phyloP scores from a whole-genome alignment of 257 asterid species.

The Petrea volubilis region DNA sequence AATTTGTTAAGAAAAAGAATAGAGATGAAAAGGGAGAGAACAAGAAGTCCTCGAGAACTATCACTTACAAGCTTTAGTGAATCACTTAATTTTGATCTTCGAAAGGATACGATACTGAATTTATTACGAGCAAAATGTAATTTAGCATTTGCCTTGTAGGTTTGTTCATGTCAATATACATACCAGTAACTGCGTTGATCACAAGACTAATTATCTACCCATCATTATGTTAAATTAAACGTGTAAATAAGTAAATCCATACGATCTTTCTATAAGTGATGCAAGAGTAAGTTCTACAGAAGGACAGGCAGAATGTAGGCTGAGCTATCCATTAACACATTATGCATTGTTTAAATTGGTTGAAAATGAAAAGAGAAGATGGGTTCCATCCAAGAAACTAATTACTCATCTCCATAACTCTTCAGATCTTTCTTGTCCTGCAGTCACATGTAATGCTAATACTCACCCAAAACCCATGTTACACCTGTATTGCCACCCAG shows the following conservation, averaged over 20 bases:
- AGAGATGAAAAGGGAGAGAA: background rate
- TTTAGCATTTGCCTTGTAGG: background rate
- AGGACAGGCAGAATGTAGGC: background rate
- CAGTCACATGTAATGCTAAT: background rate
- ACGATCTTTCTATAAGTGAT: background rate
- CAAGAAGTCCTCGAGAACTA: background rate
- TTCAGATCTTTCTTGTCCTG: background rate
- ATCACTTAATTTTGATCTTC: background rate
- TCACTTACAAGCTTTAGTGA: background rate
- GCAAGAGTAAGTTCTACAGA: slow-evolving; percentile 3
- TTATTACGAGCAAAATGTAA: background rate
- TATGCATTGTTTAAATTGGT: background rate
- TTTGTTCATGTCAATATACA: background rate
- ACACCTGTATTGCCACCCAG: background rate
- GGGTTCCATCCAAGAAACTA: background rate
- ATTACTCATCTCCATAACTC: background rate
- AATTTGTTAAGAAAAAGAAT: background rate
- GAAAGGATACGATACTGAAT: background rate
- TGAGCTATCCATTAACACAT: background rate
- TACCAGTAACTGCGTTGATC: background rate
- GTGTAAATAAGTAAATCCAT: no score
- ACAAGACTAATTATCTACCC: background rate
- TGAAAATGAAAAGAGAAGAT: background rate
- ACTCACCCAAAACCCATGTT: slow-evolving; percentile 1
- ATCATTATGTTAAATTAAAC: background rate